Base-by-base conservation (phyloP, 495 filamentous ascomycete genomes). In the Lasiosphaeria hispida region DNA sequence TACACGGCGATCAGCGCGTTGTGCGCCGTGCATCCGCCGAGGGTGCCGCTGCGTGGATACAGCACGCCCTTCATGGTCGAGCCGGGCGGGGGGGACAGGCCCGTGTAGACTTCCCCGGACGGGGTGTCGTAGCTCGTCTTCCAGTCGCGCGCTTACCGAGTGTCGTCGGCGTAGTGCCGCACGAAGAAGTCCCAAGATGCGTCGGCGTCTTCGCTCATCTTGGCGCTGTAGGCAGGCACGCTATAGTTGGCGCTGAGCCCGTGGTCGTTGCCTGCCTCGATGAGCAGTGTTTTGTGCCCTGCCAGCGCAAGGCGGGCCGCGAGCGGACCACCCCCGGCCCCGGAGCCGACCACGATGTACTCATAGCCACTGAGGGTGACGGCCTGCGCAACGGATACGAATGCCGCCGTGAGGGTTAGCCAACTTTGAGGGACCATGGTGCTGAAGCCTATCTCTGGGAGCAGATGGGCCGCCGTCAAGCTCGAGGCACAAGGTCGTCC, bases 291-390 rank as follows among this genome's bases (percentile, higher is more conserved):
- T 51, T 73, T 82, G 67, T 82, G 76, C 3, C 83, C 83, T 14
- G 81, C 80, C n/a, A 81, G 70, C 7, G 84, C 84, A 3, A 87
- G 76, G 10, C 80, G 76, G 14, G 82, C 80, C 7, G 85, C 85
- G 7, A 87, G 66, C 1, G 83, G 83, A 11, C 81, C 81, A 11
- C 85, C 85, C 10, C 85, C 84, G 5, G 85, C 77, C 11, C 85
- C 85, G 38, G 78, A 82, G n/a, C 85, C 85, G 3, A 87, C 78
- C 8, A 87, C 74, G 36, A 87, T 74, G 64, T 87, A 87, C 45
- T 87, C 85, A 63, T 87, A 86, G 18, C 61, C 70, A 9, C 55
- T 66, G 17, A 69, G 65, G 15, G 61, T 35, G 33, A 67, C 64
- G 34, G 63, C 64, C 7, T 30, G 18, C 37, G 34, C 61, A 7